Evolutionary conservation across 768 basidiomycete species (phyloP).

Genomic region (Russula abietina): DNA sequence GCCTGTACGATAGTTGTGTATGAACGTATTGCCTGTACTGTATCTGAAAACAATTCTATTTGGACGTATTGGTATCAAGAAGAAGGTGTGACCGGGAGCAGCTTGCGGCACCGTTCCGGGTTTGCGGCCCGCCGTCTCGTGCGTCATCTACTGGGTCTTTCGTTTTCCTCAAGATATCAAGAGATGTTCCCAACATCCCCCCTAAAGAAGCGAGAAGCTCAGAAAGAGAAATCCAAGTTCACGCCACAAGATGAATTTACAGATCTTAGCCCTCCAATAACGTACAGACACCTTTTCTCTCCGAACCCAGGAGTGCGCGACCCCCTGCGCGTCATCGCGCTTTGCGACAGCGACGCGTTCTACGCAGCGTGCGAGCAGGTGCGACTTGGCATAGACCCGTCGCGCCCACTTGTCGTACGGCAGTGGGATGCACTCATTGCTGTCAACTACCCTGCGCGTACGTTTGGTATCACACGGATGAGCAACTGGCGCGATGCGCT

Average conservation of each 20-base stretch:
- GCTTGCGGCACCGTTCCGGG: neutral
- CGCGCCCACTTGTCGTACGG: slow-evolving; percentile 68
- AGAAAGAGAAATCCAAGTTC: slow-evolving; percentile 16
- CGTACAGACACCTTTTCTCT: slow-evolving; percentile 72
- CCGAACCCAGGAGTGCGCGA: slow-evolving; percentile 64
- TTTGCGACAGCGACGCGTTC: slow-evolving; percentile 89
- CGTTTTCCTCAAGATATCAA: neutral
- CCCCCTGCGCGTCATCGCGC: slow-evolving; percentile 77
- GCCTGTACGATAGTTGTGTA: neutral
- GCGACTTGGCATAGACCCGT: slow-evolving; percentile 58
- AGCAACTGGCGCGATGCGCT: slow-evolving; percentile 76
- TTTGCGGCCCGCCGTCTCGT: neutral
- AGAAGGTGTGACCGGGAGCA: too few relatives aligned
- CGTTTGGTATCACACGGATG: slow-evolving; percentile 91
- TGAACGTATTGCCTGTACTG: neutral
- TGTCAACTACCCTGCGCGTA: slow-evolving; percentile 91
- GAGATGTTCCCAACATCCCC: slow-evolving; percentile 17
- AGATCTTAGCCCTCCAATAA: slow-evolving; percentile 62
- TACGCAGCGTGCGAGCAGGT: slow-evolving; percentile 83
- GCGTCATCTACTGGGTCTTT: too few relatives aligned
- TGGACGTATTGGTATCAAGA: neutral
- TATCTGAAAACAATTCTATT: neutral
- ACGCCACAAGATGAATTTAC: slow-evolving; percentile 38
- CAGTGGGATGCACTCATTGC: slow-evolving; percentile 92
- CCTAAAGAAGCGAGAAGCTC: slow-evolving; percentile 9